Evolutionary conservation across 345 rosid genomes (phyloP), one percentile per base, ranked within the genome.

Genomic region (Physaria fendleri): DNA sequence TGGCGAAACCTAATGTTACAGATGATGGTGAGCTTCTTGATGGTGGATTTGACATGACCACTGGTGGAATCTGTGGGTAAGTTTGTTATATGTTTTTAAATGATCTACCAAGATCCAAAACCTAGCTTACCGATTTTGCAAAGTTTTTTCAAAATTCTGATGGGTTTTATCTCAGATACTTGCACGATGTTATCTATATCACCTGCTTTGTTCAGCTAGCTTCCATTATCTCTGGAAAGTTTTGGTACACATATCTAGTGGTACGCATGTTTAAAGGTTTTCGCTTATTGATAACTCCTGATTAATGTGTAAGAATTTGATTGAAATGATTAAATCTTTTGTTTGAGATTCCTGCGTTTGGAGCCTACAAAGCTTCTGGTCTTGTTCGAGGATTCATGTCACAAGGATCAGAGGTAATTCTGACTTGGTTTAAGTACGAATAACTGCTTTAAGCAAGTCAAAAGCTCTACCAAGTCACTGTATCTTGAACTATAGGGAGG

Each of bases 261-360:
- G 57, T 51, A 48, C 0, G 35, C 15, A 5, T 8, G 13, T 0
- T 1, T 11, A 29, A 16, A 3, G 57, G 57, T 32, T 1, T 50
- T 18, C 20, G 6, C 6, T 51, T 51, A 32, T 51, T 18, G 40
- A 6, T 32, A 10, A 6, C 5, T 2, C 3, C 5, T 1, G 5
- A 28, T 2, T 49, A 15, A 5, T 11, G 2, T 50, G 23, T 8
- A 5, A 30, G 24, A 10, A 2, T 32, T 20, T 18, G 18, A 12
- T 20, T 30, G 5, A 10, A 32, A 2, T 32, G 17, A 51, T 18
- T 2, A 0, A 32, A 18, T 29, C 0, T 20, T 33, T 18, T 51
- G 56, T 51, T 51, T 51, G 57, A 51, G 57, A 51, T 51, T 12
- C 57, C 57, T 51, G 41, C 17, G 2, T 51, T 51, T 51, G 57